Evolutionary conservation across 331 rosid genomes (phyloP).

Genomic region (Erythrophleum ivorense): DNA sequence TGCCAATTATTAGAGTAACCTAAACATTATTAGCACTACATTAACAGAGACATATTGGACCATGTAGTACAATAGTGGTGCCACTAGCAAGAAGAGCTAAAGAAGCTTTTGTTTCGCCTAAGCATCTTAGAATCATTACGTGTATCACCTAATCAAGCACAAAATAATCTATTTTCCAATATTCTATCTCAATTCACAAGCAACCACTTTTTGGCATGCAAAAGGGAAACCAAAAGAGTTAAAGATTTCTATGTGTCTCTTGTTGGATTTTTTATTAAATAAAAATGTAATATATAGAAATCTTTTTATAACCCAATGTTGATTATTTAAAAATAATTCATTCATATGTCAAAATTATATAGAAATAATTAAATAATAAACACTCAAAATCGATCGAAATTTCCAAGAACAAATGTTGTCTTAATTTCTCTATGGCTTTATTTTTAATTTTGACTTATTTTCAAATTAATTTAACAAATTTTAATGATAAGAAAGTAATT

Average conservation of each 20-base stretch:
- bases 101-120: slow-evolving; percentile 53
- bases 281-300: too few species aligned
- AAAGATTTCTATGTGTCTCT: not conserved
- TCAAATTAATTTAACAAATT: too few species aligned
- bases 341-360: too few species aligned
- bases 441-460: too few species aligned
- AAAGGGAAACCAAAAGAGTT: not conserved
- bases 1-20: not conserved
- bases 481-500: too few species aligned
- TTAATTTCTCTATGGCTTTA: too few species aligned
- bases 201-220: slow-evolving; percentile 43
- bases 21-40: not conserved
- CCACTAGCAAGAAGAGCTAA: slow-evolving; percentile 25
- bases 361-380: too few species aligned
- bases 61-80: slow-evolving; percentile 32
- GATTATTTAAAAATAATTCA: too few species aligned
- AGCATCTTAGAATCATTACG: slow-evolving; percentile 47
- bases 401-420: too few species aligned
- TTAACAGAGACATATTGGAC: slow-evolving; percentile 17
- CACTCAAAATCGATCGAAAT: too few species aligned
- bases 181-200: slow-evolving; percentile 53
- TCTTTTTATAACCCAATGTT: too few species aligned
- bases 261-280: too few species aligned
- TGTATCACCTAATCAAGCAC: not conserved
- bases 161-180: not conserved